Percentiles rank a stretch among this genome's conserved stretches.
These are phyloP conservation scores for Candida sp. DNA, from an alignment of 1,139 yeast genomes.

Conservation along the genomic window DNA sequence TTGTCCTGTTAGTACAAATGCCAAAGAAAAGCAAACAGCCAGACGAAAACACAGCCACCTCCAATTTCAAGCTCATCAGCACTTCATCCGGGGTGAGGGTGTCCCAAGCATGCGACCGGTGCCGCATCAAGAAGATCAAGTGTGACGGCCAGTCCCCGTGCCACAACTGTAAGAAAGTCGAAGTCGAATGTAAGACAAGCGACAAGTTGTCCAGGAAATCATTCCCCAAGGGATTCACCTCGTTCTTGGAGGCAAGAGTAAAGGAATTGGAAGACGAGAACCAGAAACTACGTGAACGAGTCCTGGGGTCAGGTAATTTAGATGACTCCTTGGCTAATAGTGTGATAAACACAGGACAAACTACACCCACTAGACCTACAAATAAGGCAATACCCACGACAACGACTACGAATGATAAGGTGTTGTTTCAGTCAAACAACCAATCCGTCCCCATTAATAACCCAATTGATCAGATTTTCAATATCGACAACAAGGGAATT, in stretches of 20 bases:
- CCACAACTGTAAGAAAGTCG: slow-evolving; percentile 64
- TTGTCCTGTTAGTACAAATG: not conserved
- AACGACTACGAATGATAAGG: slow-evolving; percentile 16
- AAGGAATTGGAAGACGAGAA: slow-evolving; percentile 66
- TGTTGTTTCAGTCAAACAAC: slow-evolving; percentile 17
- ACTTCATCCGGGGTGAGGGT: slow-evolving; percentile 53
- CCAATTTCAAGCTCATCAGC: slow-evolving; percentile 42
- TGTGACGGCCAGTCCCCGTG: slow-evolving; percentile 81
- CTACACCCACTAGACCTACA: not conserved
- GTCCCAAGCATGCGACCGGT: slow-evolving; percentile 82
- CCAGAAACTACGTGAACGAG: slow-evolving; percentile 31
- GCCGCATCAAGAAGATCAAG: slow-evolving; percentile 75
- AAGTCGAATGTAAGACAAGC: slow-evolving; percentile 70
- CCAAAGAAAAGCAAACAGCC: slow-evolving; percentile 3
- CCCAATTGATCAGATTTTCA: slow-evolving; percentile 54
- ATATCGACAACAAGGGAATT: slow-evolving; percentile 47
- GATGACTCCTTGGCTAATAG: not conserved
- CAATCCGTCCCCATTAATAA: slow-evolving; percentile 40
- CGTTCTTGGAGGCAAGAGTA: slow-evolving; percentile 66
- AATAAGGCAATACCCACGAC: slow-evolving; percentile 13
- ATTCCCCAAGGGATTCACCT: slow-evolving; percentile 79
- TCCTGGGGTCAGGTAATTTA: slow-evolving; percentile 7
- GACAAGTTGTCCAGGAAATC: slow-evolving; percentile 77
- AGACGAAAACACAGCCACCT: slow-evolving; percentile 6
- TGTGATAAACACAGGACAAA: slow-evolving; percentile 1